Evolutionary conservation across 192 early-diverging fungal species (phyloP).

Genomic region (Linderina pennispora): DNA sequence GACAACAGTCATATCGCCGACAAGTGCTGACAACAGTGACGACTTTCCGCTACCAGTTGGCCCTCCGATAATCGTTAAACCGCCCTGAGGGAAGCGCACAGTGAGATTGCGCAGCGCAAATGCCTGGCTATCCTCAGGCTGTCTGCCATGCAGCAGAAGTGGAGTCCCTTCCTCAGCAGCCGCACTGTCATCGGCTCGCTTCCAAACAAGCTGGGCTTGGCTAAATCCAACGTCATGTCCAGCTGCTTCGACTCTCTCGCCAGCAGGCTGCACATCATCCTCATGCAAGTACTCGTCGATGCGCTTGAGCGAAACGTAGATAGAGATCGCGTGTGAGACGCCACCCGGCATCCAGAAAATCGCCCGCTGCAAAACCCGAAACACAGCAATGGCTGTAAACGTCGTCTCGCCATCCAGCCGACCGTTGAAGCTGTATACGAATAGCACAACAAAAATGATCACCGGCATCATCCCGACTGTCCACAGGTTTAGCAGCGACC

Average conservation of each 20-base stretch:
- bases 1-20: slow-evolving; percentile 65
- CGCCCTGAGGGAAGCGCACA: slow-evolving; percentile 57
- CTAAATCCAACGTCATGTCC: slow-evolving; percentile 14
- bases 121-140: neutral
- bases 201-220: slow-evolving; percentile 26
- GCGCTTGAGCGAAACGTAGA: slow-evolving; percentile 58
- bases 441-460: slow-evolving; percentile 54
- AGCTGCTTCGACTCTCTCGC: slow-evolving; percentile 12
- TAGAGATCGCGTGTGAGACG: slow-evolving; percentile 52
- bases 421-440: slow-evolving; percentile 51
- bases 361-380: slow-evolving; percentile 57
- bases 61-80: slow-evolving; percentile 73
- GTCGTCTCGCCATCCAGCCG: slow-evolving; percentile 54
- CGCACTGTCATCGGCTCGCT: slow-evolving; percentile 2
- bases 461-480: slow-evolving; percentile 55
- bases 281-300: slow-evolving; percentile 72
- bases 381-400: slow-evolving; percentile 67
- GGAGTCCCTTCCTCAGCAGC: too few species aligned
- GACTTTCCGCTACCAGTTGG: slow-evolving; percentile 87
- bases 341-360: slow-evolving; percentile 57
- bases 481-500: slow-evolving; percentile 44
- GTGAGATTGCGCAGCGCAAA: slow-evolving; percentile 52
- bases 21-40: slow-evolving; percentile 65
- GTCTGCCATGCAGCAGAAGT: too few species aligned
- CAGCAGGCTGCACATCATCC: slow-evolving; percentile 55